These are phyloP conservation scores for Pseudopyricularia javanii DNA, from an alignment of 2,329 filamentous ascomycete species.

Conservation along the genomic window DNA sequence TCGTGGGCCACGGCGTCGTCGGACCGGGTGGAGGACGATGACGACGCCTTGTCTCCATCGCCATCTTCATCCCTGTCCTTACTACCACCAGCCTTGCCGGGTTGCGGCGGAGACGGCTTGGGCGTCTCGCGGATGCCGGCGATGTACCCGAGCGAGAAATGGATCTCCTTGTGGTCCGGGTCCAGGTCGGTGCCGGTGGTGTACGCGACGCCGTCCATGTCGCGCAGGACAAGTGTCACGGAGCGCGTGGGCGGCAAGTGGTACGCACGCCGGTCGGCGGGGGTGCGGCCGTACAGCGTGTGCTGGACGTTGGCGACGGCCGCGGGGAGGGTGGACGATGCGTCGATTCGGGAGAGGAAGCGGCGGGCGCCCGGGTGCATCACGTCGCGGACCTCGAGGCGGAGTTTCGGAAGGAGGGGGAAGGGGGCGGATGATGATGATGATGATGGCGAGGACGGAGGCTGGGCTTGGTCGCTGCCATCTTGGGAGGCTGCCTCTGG, in stretches of 20 bases:
- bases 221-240: conserved; percentile 68
- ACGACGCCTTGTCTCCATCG: no score
- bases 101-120: no score
- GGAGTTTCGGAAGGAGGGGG: conserved; percentile 41
- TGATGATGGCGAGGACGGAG: neutral
- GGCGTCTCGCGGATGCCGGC: conserved; percentile 20
- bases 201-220: conserved; percentile 79
- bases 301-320: conserved; percentile 58
- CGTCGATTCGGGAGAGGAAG: conserved; percentile 57
- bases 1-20: conserved; percentile 30
- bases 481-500: neutral
- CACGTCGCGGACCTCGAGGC: conserved; percentile 47
- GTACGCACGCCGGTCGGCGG: no score
- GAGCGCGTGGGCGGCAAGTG: conserved; percentile 58
- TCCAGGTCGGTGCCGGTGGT: conserved; percentile 73
- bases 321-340: conserved; percentile 45
- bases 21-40: no score
- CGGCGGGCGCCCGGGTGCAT: conserved; percentile 45
- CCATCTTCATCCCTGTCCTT: neutral
- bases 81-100: no score
- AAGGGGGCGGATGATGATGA: neutral
- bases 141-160: conserved; percentile 73
- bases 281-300: conserved; percentile 61
- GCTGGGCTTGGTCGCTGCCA: conserved; percentile 1
- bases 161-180: conserved; percentile 82